Percentiles rank a stretch among this genome's conserved stretches.
Evolutionary conservation across 73 alveolate genomes (phyloP).

Genomic region (Tetrahymena borealis): DNA sequence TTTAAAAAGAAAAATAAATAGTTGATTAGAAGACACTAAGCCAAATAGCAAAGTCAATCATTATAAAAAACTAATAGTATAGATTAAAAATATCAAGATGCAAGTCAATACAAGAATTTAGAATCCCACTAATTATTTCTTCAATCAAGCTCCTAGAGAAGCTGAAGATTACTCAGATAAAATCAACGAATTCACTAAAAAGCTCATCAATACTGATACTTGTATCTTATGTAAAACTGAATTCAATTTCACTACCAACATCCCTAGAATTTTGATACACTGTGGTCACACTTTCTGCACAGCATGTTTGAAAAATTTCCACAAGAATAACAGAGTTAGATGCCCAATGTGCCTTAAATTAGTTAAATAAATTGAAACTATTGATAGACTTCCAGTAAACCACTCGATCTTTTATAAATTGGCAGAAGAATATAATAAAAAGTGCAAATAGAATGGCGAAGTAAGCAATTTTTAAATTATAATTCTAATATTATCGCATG

Average conservation of each 20-base stretch:
- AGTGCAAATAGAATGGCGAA: conserved; percentile 30
- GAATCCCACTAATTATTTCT: conserved; percentile 37
- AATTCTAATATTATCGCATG: neutral
- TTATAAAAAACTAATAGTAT: neutral
- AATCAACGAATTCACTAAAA: conserved; percentile 26
- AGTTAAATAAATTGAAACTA: conserved; percentile 83
- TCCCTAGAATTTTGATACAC: conserved; percentile 86
- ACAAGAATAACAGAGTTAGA: conserved; percentile 75
- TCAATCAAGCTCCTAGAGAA: conserved; percentile 22
- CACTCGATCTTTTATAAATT: conserved; percentile 50
- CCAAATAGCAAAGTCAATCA: neutral
- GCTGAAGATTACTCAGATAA: conserved; percentile 28
- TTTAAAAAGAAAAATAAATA: neutral
- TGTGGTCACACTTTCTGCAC: conserved; percentile 97
- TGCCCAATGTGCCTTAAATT: conserved; percentile 92
- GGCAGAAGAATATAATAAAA: conserved; percentile 36
- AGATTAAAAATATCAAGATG: neutral
- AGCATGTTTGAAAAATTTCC: conserved; percentile 71
- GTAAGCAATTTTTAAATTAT: neutral
- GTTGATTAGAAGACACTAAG: neutral
- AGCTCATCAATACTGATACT: conserved; percentile 40
- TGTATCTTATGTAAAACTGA: conserved; percentile 84
- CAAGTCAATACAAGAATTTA: conserved; percentile 5
- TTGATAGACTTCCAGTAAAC: conserved; percentile 87
- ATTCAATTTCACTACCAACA: conserved; percentile 81